phyloP scores from a whole-genome alignment of 768 basidiomycete species.

The Boletales sp. region DNA sequence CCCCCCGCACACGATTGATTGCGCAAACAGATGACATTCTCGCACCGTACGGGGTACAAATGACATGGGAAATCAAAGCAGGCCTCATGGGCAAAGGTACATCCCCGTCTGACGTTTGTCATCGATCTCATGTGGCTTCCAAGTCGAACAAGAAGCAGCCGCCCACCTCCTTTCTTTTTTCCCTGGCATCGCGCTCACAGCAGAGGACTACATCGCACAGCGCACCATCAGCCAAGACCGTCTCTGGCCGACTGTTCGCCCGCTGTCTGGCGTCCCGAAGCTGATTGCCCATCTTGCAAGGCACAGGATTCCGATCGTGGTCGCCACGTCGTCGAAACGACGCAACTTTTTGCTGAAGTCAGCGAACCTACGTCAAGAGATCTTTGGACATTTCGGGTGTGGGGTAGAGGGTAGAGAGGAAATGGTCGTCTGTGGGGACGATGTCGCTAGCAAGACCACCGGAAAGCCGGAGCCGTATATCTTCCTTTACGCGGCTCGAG shows the following conservation, averaged over 20 bases:
- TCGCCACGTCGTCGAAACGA: conserved; percentile 74
- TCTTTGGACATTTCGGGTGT: conserved; percentile 43
- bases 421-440: conserved; percentile 71
- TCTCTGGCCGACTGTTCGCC: conserved; percentile 64
- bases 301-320: conserved; percentile 70
- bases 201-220: conserved; percentile 56
- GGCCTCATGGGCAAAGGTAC: conserved; percentile 84
- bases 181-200: conserved; percentile 63
- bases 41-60: conserved; percentile 62
- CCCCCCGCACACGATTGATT: background rate
- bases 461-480: conserved; percentile 86
- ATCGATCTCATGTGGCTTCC: background rate
- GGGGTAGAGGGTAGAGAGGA: conserved; percentile 28
- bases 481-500: conserved; percentile 69
- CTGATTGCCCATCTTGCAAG: conserved; percentile 69
- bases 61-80: conserved; percentile 91
- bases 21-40: conserved; percentile 61
- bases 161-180: conserved; percentile 74
- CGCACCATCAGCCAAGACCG: conserved; percentile 57
- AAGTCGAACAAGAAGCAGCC: conserved; percentile 64
- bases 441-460: conserved; percentile 47
- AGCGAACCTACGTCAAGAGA: conserved; percentile 47
- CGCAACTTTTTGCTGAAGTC: conserved; percentile 70
- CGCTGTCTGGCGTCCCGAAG: conserved; percentile 69
- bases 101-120: conserved; percentile 6